Conservation (phyloP, 2,329 filamentous ascomycete species). For the Aspergillaceae sp. region DNA sequence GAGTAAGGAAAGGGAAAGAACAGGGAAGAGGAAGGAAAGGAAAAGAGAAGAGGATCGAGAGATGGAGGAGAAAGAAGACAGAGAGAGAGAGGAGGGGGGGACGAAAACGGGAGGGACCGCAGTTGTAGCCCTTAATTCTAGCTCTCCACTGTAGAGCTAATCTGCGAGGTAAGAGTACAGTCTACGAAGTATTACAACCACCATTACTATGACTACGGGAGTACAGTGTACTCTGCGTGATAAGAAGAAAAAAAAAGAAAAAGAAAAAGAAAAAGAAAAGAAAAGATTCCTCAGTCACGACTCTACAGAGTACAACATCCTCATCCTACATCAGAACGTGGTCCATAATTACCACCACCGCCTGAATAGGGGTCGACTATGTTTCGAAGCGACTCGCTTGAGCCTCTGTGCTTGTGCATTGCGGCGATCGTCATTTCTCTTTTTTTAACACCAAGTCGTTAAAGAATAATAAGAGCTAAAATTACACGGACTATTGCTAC, state of each 20-base stretch:
- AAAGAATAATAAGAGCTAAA: no score
- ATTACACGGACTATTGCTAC: background rate
- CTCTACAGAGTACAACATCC: background rate
- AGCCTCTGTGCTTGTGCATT: background rate
- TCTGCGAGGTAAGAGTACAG: no score
- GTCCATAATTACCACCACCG: background rate
- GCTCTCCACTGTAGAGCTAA: background rate
- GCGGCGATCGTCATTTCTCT: background rate
- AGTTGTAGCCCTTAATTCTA: background rate
- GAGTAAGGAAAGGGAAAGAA: conserved; percentile 3
- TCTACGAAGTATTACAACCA: no score
- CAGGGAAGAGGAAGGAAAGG: conserved; percentile 3
- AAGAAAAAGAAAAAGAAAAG: no score
- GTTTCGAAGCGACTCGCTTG: background rate
- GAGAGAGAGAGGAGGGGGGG: background rate
- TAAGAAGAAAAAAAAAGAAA: no score
- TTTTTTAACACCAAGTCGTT: background rate
- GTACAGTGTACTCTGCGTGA: no score
- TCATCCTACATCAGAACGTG: background rate
- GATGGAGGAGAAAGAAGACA: conserved; percentile 2
- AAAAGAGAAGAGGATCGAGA: conserved; percentile 2
- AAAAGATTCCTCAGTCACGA: no score
- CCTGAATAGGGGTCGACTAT: background rate
- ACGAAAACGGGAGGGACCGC: background rate
- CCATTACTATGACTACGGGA: background rate